Percentiles rank a stretch among this genome's conserved stretches.
phyloP scores from a whole-genome alignment of 768 basidiomycete species.

The Lanmaoa pseudosensibilis region DNA sequence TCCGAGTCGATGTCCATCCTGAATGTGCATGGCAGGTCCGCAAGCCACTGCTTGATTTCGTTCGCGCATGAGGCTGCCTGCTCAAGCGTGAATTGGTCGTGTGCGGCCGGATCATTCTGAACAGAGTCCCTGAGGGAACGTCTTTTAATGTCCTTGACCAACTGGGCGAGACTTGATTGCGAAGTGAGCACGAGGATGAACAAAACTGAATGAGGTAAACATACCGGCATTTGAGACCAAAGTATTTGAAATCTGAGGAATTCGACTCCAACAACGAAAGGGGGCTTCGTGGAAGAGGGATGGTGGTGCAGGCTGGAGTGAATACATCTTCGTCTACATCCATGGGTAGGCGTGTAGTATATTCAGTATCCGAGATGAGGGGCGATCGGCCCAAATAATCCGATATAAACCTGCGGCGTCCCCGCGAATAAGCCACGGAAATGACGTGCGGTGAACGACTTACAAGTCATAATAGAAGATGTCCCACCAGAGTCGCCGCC shows the following conservation, averaged over 20 bases:
- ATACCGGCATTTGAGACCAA: slow-evolving; percentile 62
- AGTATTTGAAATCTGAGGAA: slow-evolving; percentile 44
- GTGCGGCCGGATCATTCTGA: slow-evolving; percentile 27
- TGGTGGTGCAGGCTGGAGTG: slow-evolving; percentile 42
- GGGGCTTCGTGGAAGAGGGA: slow-evolving; percentile 40
- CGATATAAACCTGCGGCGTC: slow-evolving; percentile 56
- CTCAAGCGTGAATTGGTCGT: slow-evolving; percentile 52
- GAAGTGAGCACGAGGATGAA: slow-evolving; percentile 3
- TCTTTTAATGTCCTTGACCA: slow-evolving; percentile 61
- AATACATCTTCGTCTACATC: slow-evolving; percentile 59
- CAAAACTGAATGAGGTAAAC: slow-evolving; percentile 9
- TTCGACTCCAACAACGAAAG: slow-evolving; percentile 28
- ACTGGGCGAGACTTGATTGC: slow-evolving; percentile 51
- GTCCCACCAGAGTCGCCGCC: slow-evolving; percentile 75
- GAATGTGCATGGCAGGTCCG: slow-evolving; percentile 50
- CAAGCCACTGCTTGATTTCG: slow-evolving; percentile 55
- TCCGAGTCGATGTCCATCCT: slow-evolving; percentile 42
- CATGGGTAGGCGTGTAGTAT: slow-evolving; percentile 54
- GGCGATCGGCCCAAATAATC: slow-evolving; percentile 67
- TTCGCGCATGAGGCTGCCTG: slow-evolving; percentile 58
- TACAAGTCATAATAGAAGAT: slow-evolving; percentile 76
- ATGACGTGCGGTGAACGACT: slow-evolving; percentile 29
- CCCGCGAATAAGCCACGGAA: slow-evolving; percentile 13
- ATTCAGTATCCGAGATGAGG: slow-evolving; percentile 54
- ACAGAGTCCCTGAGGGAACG: slow-evolving; percentile 45